Base-by-base conservation (phyloP, 768 basidiomycete genomes). In the Coprinopsis strossmayeri region DNA sequence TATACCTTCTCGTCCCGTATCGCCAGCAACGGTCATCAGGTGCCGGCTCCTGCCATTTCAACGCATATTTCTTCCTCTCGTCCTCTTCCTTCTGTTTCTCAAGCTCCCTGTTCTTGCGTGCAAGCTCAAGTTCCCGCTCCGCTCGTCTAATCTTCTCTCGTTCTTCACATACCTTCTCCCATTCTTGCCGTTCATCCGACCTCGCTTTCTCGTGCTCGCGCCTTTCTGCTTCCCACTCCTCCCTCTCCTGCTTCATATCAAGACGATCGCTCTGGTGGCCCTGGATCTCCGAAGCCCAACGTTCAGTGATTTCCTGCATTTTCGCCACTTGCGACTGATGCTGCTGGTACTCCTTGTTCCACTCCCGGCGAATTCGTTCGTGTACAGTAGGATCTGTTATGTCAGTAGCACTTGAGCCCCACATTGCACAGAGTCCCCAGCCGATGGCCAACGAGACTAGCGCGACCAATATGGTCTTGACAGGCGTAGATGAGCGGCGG, bases 1-100 rank as follows among this genome's bases (percentile, higher is more conserved):
- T 34, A 9, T 26, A 47, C 34, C 23, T 47, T 34, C 46, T 34
- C 10, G 46, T 35, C 3, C 46, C 46, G 20, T 23, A 47, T 38
- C 46, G 13, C 30, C 35, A 20, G 34, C 46, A 47, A 17, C 38
- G 46, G 9, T 5, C 15, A 34, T 34, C 30, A 15, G 30, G 30
- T 24, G n/a, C 13, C 5, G 26, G 7, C 10, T 38, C 34, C 10
- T 5, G n/a, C 46, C 46, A 47, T 17, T 18, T 13, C 18, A 47
- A 13, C 30, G 3, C 34, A 5, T 10, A 18, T 17, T 35, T 32
- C 30, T n/a, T 21, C 18, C 26, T 17, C 10, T 47, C 30, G 15
- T 47, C 46, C 26, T 47, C 30, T 20, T 47, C 46, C 24, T 26
- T 35, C 20, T 26, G 7, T 21, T 38, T 38, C 24, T 38, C 46